Percentiles rank a stretch among this genome's conserved stretches.
These are phyloP conservation scores for Kodamaea hsintzibuensis DNA, from an alignment of 805 yeast genomes.

Conservation along the genomic window DNA sequence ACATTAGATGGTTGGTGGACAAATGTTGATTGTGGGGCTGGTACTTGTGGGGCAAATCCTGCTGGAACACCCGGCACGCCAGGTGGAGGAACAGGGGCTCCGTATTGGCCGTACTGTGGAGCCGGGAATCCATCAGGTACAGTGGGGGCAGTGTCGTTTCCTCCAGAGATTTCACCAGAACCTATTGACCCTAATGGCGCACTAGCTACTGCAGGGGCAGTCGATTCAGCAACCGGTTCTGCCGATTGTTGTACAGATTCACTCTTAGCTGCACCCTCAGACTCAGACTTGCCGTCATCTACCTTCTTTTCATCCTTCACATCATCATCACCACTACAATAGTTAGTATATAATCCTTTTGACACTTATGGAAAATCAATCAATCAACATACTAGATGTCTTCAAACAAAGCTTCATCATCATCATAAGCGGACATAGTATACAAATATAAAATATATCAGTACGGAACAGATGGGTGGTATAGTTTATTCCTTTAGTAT, in stretches of 20 bases:
- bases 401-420: conserved; percentile 92
- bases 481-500: conserved; percentile 6
- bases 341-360: conserved; percentile 7
- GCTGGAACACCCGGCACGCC: not conserved
- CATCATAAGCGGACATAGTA: conserved; percentile 52
- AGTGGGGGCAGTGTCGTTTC: not conserved
- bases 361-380: not conserved
- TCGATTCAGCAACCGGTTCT: not conserved
- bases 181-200: not conserved
- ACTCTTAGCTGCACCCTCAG: not conserved
- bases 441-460: conserved; percentile 4
- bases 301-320: not conserved
- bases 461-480: conserved; percentile 9
- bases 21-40: conserved; percentile 17
- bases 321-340: conserved; percentile 13
- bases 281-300: not conserved
- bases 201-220: conserved; percentile 1
- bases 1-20: conserved; percentile 27
- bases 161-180: not conserved
- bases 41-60: conserved; percentile 5
- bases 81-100: conserved; percentile 13
- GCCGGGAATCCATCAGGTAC: not conserved
- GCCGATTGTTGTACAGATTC: not conserved
- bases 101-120: conserved; percentile 8
- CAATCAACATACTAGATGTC: conserved; percentile 62